These are phyloP conservation scores for Xylariaceae sp. DNA, from an alignment of 2,329 filamentous ascomycete species.

Conservation along the genomic window DNA sequence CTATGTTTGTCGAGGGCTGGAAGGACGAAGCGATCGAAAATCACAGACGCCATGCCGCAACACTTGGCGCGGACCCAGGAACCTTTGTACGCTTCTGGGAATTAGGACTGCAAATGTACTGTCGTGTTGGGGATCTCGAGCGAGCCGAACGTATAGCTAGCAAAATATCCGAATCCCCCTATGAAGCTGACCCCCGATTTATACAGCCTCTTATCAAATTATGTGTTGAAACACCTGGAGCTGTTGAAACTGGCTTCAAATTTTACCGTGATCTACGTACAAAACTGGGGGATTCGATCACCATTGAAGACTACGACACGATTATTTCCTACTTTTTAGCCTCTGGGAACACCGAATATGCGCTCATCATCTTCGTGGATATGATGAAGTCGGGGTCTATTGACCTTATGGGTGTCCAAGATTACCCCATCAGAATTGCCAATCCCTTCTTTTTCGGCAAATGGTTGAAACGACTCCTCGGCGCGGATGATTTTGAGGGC, in stretches of 20 bases:
- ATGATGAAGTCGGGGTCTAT: constrained; percentile 70
- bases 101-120: constrained; percentile 63
- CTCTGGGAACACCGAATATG: constrained; percentile 59
- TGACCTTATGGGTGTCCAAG: constrained; percentile 41
- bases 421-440: constrained; percentile 46
- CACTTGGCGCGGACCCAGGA: constrained; percentile 47
- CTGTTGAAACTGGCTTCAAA: constrained; percentile 58
- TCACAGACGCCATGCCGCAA: constrained; percentile 56
- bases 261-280: constrained; percentile 62
- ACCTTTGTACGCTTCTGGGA: constrained; percentile 56
- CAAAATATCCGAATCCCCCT: constrained; percentile 45
- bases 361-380: constrained; percentile 75
- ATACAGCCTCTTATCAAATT: constrained; percentile 67
- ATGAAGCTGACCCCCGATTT: constrained; percentile 50
- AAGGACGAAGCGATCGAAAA: constrained; percentile 56
- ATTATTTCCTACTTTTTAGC: constrained; percentile 68
- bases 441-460: constrained; percentile 84
- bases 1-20: constrained; percentile 60
- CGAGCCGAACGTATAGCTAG: constrained; percentile 55
- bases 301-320: constrained; percentile 71
- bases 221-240: constrained; percentile 52
- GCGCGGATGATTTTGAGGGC: constrained; percentile 64
- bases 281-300: constrained; percentile 57
- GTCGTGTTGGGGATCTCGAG: constrained; percentile 52
- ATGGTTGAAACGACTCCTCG: constrained; percentile 82